Percentiles rank a stretch among this genome's conserved stretches.
Conservation (phyloP, 2,329 filamentous ascomycete species). For the Trichoderma polysporum region DNA sequence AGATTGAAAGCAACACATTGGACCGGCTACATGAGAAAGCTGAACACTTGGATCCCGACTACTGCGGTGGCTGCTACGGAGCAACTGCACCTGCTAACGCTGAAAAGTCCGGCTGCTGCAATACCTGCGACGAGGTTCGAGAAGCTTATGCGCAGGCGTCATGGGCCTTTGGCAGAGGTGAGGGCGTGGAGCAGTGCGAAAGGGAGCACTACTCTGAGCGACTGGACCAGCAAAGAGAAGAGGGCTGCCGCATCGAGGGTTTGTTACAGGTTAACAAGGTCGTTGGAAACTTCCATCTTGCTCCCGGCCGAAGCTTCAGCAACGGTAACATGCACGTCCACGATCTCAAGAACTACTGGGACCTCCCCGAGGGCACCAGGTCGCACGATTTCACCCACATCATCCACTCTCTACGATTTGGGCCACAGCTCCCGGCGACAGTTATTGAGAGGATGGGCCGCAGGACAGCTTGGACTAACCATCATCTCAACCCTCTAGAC, state of each 20-base stretch:
- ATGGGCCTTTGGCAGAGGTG: slow-evolving; percentile 92
- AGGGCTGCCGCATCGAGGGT: slow-evolving; percentile 94
- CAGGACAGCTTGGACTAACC: slow-evolving; percentile 70
- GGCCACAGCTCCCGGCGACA: slow-evolving; percentile 80
- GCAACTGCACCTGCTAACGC: slow-evolving; percentile 70
- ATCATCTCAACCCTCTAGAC: slow-evolving; percentile 91
- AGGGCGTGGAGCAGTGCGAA: slow-evolving; percentile 91
- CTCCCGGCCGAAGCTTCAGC: slow-evolving; percentile 92
- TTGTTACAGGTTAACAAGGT: slow-evolving; percentile 96
- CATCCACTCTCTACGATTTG: slow-evolving; percentile 88
- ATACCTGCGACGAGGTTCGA: slow-evolving; percentile 93
- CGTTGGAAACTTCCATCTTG: slow-evolving; percentile 97
- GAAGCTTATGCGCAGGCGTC: slow-evolving; percentile 87
- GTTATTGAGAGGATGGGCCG: slow-evolving; percentile 59
- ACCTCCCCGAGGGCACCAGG: slow-evolving; percentile 60
- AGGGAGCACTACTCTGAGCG: slow-evolving; percentile 91
- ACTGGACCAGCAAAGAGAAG: slow-evolving; percentile 80
- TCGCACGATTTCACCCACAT: slow-evolving; percentile 85
- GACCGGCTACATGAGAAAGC: slow-evolving; percentile 66
- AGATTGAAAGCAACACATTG: slow-evolving; percentile 69
- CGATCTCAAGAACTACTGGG: slow-evolving; percentile 93
- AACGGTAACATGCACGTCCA: slow-evolving; percentile 97
- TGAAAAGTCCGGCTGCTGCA: slow-evolving; percentile 85
- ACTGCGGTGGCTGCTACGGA: slow-evolving; percentile 94
- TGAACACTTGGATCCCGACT: slow-evolving; percentile 80